These are phyloP conservation scores for Diplodia seriata DNA, from an alignment of 2,329 filamentous ascomycete genomes.

Conservation along the genomic window DNA sequence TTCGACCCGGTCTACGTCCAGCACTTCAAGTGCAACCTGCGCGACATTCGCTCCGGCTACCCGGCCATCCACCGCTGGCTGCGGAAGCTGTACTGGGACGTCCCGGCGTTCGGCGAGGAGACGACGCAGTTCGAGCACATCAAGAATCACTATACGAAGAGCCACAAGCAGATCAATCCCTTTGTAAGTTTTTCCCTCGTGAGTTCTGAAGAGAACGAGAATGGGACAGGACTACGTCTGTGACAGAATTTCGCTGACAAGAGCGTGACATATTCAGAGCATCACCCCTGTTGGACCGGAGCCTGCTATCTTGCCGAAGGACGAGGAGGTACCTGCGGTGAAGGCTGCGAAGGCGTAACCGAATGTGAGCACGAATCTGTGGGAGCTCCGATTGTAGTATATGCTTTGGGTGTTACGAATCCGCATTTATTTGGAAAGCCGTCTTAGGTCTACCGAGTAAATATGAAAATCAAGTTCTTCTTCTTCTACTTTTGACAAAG, in stretches of 20 bases:
- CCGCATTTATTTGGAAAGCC: not conserved
- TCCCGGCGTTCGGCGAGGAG: constrained; percentile 75
- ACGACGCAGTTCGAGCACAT: constrained; percentile 96
- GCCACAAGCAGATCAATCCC: constrained; percentile 69
- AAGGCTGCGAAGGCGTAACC: constrained; percentile 34
- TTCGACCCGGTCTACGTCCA: constrained; percentile 64
- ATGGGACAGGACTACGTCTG: not conserved
- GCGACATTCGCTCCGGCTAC: constrained; percentile 84
- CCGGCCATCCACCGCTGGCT: constrained; percentile 83
- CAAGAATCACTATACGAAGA: constrained; percentile 78
- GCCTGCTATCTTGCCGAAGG: constrained; percentile 78
- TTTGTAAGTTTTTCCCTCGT: constrained; percentile 42
- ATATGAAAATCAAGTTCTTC: too few species aligned
- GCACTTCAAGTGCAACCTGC: constrained; percentile 80
- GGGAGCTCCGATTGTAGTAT: not conserved
- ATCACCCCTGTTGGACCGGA: constrained; percentile 88
- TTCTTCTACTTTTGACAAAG: too few species aligned
- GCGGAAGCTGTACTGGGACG: constrained; percentile 82
- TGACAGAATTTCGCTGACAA: not conserved
- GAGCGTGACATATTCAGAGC: constrained; percentile 39
- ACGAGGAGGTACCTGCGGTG: constrained; percentile 75
- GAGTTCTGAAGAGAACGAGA: constrained; percentile 35
- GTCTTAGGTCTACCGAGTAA: not conserved
- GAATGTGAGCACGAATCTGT: not conserved
- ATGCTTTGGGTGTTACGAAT: not conserved